phyloP scores from a whole-genome alignment of 768 basidiomycete species.

The Gyrodon lividus region DNA sequence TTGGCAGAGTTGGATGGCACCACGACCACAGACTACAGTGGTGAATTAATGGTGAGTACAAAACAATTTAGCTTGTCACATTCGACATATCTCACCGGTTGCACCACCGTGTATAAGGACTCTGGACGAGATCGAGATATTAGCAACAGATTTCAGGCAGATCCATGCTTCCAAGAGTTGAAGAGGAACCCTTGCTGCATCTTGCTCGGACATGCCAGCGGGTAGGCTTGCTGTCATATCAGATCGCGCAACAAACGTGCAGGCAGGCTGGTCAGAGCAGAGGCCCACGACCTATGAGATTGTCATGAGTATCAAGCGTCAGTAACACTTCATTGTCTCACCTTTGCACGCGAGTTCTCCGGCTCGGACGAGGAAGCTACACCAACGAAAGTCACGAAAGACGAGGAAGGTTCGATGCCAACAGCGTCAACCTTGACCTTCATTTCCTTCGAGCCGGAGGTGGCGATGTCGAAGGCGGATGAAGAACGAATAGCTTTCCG shows the following conservation, averaged over 20 bases:
- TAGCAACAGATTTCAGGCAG: not conserved
- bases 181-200: conserved; percentile 4
- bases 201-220: not conserved
- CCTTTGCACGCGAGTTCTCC: too few species aligned
- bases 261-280: not conserved
- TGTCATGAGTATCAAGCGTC: not conserved
- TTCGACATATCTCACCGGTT: conserved; percentile 1
- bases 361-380: too few species aligned
- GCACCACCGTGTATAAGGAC: conserved; percentile 9
- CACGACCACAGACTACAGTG: conserved; percentile 4
- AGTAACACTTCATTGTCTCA: not conserved
- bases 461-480: too few species aligned
- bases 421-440: not conserved
- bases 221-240: not conserved
- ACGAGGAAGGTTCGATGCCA: not conserved
- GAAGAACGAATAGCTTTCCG: not conserved
- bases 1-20: conserved; percentile 7
- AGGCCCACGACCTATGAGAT: not conserved
- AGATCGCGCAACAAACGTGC: not conserved
- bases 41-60: not conserved
- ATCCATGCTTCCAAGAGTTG: conserved; percentile 9
- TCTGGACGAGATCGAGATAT: conserved; percentile 1
- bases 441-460: not conserved
- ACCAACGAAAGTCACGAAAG: not conserved
- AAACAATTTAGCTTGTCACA: too few species aligned